Conservation (phyloP, 441 rosid genomes). For the Jatropha podagrica region DNA sequence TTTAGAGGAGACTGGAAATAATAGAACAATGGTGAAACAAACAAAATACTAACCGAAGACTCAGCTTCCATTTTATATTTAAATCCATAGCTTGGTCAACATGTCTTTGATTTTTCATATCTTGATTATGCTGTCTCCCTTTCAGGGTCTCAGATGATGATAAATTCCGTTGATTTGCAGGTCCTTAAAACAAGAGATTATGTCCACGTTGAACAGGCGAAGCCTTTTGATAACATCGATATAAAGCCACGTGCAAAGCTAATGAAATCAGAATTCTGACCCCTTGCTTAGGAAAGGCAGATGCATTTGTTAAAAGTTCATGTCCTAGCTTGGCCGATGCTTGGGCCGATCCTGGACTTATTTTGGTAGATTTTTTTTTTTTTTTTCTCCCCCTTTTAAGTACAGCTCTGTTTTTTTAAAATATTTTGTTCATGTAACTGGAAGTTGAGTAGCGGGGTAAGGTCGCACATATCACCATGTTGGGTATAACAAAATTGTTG, state of each 20-base stretch:
- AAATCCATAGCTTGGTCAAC: neutral
- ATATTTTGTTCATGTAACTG: conserved; percentile 35
- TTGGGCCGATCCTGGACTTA: conserved; percentile 2
- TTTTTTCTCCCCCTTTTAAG: neutral
- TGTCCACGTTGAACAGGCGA: conserved; percentile 83
- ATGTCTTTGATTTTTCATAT: too few species aligned
- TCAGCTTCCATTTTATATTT: neutral
- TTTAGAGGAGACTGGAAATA: neutral
- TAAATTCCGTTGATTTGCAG: conserved; percentile 36
- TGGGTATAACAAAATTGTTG: conserved; percentile 31
- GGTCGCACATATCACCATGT: conserved; percentile 16
- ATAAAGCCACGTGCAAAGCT: conserved; percentile 75
- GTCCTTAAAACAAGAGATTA: conserved; percentile 92
- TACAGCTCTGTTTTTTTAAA: neutral
- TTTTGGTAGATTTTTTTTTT: conserved; percentile 5
- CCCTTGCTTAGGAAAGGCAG: conserved; percentile 25
- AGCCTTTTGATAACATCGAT: conserved; percentile 61
- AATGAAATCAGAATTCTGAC: conserved; percentile 82
- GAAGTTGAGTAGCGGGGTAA: conserved; percentile 33
- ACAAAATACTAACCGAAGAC: neutral
- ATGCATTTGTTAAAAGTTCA: conserved; percentile 19
- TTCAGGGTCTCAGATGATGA: neutral
- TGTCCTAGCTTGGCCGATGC: conserved; percentile 33
- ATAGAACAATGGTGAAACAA: neutral
- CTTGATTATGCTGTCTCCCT: neutral